phyloP scores from a whole-genome alignment of 805 yeast species.

The Naumovozyma dairenensis region DNA sequence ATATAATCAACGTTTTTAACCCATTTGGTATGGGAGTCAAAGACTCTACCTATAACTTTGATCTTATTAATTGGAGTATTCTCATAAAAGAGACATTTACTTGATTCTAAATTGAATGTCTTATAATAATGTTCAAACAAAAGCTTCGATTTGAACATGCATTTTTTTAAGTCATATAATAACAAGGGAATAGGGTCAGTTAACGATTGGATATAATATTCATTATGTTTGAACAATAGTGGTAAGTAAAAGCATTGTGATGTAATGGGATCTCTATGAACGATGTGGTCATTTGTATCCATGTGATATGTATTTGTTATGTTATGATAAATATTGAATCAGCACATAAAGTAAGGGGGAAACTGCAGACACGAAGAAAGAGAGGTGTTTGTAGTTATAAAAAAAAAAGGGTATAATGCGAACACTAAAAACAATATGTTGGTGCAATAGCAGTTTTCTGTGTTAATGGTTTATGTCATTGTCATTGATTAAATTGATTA shows the following conservation, averaged over 20 bases:
- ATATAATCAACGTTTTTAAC: conserved; percentile 12
- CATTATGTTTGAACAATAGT: conserved; percentile 4
- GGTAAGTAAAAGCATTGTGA: conserved; percentile 4
- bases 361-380: too few relatives aligned
- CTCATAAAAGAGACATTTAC: conserved; percentile 23
- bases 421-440: too few relatives aligned
- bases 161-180: conserved; percentile 5
- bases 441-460: too few relatives aligned
- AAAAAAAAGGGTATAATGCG: too few relatives aligned
- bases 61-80: conserved; percentile 37
- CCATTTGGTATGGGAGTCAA: conserved; percentile 18
- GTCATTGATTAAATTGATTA: too few relatives aligned
- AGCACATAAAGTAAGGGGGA: too few relatives aligned
- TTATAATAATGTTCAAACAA: conserved; percentile 7
- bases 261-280: conserved; percentile 1
- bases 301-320: too few relatives aligned
- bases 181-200: conserved; percentile 4
- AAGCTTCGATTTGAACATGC: conserved; percentile 5
- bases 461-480: too few relatives aligned
- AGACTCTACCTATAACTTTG: conserved; percentile 30
- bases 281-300: conserved; percentile 2
- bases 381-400: too few relatives aligned
- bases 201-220: conserved; percentile 2
- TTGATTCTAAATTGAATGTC: background rate
- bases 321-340: too few relatives aligned